Evolutionary conservation across 306 rosid genomes (phyloP).

Genomic region (Carpinus viminea): DNA sequence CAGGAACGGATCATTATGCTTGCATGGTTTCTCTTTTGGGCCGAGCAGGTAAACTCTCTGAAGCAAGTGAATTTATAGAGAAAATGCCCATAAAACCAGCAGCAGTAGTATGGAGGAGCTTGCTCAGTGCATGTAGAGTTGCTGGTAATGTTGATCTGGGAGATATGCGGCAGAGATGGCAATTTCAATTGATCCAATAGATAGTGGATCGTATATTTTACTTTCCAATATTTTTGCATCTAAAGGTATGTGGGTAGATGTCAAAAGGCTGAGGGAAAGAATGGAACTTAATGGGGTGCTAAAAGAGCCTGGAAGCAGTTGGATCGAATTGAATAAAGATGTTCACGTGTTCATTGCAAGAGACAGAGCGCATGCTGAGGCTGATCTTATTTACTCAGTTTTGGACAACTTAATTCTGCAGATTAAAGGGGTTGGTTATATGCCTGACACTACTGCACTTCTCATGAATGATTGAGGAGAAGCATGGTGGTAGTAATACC

Average conservation of each 20-base stretch:
- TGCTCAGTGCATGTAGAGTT: slow-evolving; percentile 79
- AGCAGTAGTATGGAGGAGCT: slow-evolving; percentile 86
- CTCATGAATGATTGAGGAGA: slow-evolving; percentile 31
- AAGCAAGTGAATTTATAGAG: slow-evolving; percentile 70
- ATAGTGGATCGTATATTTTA: slow-evolving; percentile 76
- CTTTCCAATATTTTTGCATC: slow-evolving; percentile 92
- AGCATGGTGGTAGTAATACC: slow-evolving; percentile 14
- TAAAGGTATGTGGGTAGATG: slow-evolving; percentile 85
- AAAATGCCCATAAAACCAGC: slow-evolving; percentile 74
- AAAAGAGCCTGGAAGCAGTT: slow-evolving; percentile 72
- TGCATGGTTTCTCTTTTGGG: slow-evolving; percentile 84
- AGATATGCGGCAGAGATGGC: slow-evolving; percentile 86
- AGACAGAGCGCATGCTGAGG: slow-evolving; percentile 46
- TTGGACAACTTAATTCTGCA: slow-evolving; percentile 55
- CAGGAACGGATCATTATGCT: slow-evolving; percentile 83
- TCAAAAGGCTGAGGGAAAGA: slow-evolving; percentile 56
- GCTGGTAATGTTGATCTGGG: slow-evolving; percentile 71
- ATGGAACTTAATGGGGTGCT: slow-evolving; percentile 69
- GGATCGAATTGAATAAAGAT: slow-evolving; percentile 54
- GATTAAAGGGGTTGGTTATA: slow-evolving; percentile 51
- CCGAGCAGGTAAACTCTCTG: slow-evolving; percentile 61
- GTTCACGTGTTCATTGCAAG: slow-evolving; percentile 46
- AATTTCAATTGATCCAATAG: slow-evolving; percentile 61
- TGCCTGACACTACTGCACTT: slow-evolving; percentile 32
- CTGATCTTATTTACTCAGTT: slow-evolving; percentile 38